phyloP scores from a whole-genome alignment of 2,329 filamentous ascomycete species.

The Fusarium sterilihyphosum region DNA sequence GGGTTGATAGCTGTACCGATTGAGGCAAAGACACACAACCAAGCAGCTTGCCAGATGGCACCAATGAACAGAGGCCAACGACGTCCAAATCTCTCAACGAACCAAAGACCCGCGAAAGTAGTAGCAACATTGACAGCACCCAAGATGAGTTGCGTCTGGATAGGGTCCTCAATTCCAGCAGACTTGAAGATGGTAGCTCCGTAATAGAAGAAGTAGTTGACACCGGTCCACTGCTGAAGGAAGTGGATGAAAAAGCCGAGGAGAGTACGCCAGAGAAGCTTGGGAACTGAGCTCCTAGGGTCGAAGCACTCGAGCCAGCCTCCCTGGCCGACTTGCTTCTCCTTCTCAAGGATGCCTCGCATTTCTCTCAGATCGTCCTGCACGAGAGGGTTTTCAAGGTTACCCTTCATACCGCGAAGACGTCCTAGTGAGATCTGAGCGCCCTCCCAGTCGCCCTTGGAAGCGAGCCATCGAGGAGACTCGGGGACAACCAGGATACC shows the following conservation, averaged over 20 bases:
- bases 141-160: slow-evolving; percentile 74
- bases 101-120: slow-evolving; percentile 73
- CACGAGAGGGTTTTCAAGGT: slow-evolving; percentile 56
- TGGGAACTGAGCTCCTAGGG: slow-evolving; percentile 61
- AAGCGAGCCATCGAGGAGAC: slow-evolving; percentile 66
- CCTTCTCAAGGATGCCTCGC: slow-evolving; percentile 57
- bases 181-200: slow-evolving; percentile 74
- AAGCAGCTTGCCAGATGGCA: slow-evolving; percentile 73
- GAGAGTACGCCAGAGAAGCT: slow-evolving; percentile 70
- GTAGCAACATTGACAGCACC: slow-evolving; percentile 73
- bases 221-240: slow-evolving; percentile 73
- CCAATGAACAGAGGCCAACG: slow-evolving; percentile 73
- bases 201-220: slow-evolving; percentile 73
- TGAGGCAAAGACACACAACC: slow-evolving; percentile 71
- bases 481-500: slow-evolving; percentile 66
- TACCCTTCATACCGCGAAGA: slow-evolving; percentile 61
- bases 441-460: slow-evolving; percentile 56
- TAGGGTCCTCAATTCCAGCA: slow-evolving; percentile 73
- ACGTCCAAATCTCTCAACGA: slow-evolving; percentile 75
- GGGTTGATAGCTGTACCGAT: slow-evolving; percentile 61
- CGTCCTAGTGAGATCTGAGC: slow-evolving; percentile 62
- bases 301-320: slow-evolving; percentile 71
- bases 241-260: slow-evolving; percentile 72
- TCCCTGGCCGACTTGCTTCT: slow-evolving; percentile 56
- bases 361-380: slow-evolving; percentile 65